phyloP scores from a whole-genome alignment of 768 basidiomycete species.

The Clathrus columnatus region DNA sequence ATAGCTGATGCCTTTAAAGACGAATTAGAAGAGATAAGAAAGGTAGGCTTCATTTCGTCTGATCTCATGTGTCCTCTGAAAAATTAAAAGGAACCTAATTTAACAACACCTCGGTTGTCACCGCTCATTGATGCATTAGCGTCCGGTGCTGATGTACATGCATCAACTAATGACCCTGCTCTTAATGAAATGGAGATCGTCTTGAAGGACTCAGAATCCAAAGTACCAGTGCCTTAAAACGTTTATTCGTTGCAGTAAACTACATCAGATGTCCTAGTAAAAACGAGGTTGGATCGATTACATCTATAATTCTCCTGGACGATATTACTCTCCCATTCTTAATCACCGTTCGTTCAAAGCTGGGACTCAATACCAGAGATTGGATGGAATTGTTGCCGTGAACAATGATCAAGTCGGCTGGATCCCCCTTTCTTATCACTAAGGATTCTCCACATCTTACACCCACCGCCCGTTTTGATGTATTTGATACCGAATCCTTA shows the following conservation, averaged over 20 bases:
- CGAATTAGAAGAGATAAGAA: conserved; percentile 76
- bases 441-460: conserved; percentile 23
- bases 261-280: too few relatives aligned
- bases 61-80: not conserved
- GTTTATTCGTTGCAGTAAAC: too few relatives aligned
- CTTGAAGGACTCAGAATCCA: conserved; percentile 25
- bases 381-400: conserved; percentile 38
- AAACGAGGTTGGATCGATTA: not conserved
- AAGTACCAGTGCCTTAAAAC: too few relatives aligned
- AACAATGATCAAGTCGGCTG: conserved; percentile 52
- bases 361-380: conserved; percentile 41
- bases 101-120: conserved; percentile 58
- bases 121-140: conserved; percentile 78
- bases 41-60: conserved; percentile 35
- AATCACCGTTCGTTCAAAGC: conserved; percentile 37
- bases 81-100: conserved; percentile 51
- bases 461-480: conserved; percentile 45
- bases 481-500: conserved; percentile 45
- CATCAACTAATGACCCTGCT: conserved; percentile 27
- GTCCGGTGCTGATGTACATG: conserved; percentile 66
- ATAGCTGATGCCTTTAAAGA: conserved; percentile 76
- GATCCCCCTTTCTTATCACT: conserved; percentile 31
- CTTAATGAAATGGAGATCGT: conserved; percentile 74
- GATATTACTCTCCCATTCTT: conserved; percentile 37
- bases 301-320: not conserved